Percentiles rank a stretch among this genome's conserved stretches.
These are phyloP conservation scores for Venturia oleaginea DNA, from an alignment of 2,329 filamentous ascomycete genomes.

Conservation along the genomic window DNA sequence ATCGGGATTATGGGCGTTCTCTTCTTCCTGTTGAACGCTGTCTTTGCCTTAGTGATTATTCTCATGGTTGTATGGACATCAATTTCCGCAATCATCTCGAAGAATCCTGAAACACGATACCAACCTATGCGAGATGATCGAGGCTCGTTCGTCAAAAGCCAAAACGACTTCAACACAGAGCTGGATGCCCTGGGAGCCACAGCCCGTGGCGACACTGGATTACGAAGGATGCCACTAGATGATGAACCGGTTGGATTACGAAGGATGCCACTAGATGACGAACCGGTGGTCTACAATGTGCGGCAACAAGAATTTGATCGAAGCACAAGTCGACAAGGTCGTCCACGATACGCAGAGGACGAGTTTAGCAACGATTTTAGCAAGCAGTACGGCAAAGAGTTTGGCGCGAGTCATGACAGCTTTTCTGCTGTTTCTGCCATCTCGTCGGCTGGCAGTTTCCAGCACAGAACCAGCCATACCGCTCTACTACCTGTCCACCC, in stretches of 20 bases:
- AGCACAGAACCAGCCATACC: neutral
- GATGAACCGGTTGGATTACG: neutral
- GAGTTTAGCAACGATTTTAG: neutral
- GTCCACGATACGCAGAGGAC: neutral
- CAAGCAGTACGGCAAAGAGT: neutral
- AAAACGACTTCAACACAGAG: conserved; percentile 61
- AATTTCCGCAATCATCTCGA: conserved; percentile 69
- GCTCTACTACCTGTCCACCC: neutral
- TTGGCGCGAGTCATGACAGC: conserved; percentile 1
- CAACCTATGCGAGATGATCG: conserved; percentile 95
- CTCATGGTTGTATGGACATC: conserved; percentile 75
- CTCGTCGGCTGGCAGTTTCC: conserved; percentile 2
- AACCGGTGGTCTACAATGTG: neutral
- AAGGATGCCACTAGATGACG: conserved; percentile 3
- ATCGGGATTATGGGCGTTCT: conserved; percentile 15
- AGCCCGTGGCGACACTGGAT: conserved; percentile 11
- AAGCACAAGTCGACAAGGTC: neutral
- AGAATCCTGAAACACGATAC: conserved; percentile 91
- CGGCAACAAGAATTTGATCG: neutral
- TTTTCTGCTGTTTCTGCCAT: neutral
- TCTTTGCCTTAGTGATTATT: conserved; percentile 14
- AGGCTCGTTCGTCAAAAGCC: conserved; percentile 95
- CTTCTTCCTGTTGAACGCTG: conserved; percentile 15
- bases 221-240: neutral
- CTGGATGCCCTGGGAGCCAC: conserved; percentile 46